Conservation (phyloP, 2,329 filamentous ascomycete genomes). For the Xenosphaeropsis pyriputrescens region DNA sequence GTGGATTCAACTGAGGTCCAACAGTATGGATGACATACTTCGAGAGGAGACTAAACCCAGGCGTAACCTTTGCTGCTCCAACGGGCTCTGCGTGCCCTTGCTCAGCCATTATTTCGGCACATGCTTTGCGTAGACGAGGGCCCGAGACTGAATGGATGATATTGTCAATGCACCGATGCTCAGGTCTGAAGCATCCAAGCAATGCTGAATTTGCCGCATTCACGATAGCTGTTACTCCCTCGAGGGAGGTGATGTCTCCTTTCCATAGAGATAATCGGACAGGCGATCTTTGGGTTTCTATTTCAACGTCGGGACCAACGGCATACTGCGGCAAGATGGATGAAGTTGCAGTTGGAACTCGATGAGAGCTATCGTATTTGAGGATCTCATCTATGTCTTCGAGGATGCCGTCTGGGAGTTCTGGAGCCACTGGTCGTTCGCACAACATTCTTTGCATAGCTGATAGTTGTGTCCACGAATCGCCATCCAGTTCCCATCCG, state of each 20-base stretch:
- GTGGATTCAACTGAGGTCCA: slow-evolving; percentile 16
- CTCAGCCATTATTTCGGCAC: slow-evolving; percentile 11
- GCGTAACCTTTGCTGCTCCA: slow-evolving; percentile 15
- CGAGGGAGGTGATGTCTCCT: slow-evolving; percentile 15
- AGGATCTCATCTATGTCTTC: too few species aligned
- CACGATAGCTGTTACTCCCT: slow-evolving; percentile 18
- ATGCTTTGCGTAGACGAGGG: slow-evolving; percentile 17
- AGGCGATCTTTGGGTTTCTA: too few species aligned
- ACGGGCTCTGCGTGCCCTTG: slow-evolving; percentile 11
- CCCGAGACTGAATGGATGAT: slow-evolving; percentile 19
- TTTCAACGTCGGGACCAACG: too few species aligned
- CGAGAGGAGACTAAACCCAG: slow-evolving; percentile 15
- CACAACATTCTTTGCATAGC: too few species aligned
- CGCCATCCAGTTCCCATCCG: too few species aligned
- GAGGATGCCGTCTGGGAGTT: too few species aligned
- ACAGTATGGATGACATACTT: slow-evolving; percentile 19
- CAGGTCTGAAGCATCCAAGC: slow-evolving; percentile 20
- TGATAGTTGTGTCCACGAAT: too few species aligned
- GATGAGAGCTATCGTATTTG: too few species aligned
- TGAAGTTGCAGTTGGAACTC: too few species aligned
- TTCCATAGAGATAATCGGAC: too few species aligned
- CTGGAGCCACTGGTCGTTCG: too few species aligned
- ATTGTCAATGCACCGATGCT: slow-evolving; percentile 21
- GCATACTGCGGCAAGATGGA: too few species aligned
- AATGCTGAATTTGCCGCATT: slow-evolving; percentile 21